Evolutionary conservation across 371 early-diverging fungal genomes (phyloP).

Genomic region (Mortierella sp.): DNA sequence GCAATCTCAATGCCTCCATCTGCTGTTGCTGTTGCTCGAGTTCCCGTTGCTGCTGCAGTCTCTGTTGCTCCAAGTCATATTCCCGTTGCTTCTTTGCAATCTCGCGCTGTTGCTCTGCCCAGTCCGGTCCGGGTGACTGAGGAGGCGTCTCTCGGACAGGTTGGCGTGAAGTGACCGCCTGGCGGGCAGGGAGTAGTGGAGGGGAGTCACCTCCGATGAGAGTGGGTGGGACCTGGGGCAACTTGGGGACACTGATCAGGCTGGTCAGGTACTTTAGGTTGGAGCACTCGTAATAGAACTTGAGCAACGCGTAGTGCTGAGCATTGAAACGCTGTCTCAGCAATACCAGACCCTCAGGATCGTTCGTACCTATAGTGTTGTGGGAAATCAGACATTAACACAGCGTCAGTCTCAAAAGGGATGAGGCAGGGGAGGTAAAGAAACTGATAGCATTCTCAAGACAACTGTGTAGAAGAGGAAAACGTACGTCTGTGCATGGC

Average conservation of each 20-base stretch:
- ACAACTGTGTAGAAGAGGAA: not conserved
- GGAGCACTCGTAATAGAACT: slow-evolving; percentile 94
- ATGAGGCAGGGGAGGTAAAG: not conserved
- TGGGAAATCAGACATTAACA: not conserved
- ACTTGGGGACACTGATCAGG: slow-evolving; percentile 90
- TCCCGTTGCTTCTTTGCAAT: slow-evolving; percentile 77
- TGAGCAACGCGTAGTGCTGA: slow-evolving; percentile 87
- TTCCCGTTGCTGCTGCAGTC: slow-evolving; percentile 70
- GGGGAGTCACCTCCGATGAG: slow-evolving; percentile 66
- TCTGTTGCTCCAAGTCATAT: slow-evolving; percentile 79
- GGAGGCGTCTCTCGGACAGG: slow-evolving; percentile 5
- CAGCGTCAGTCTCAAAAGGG: not conserved
- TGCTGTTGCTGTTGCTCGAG: slow-evolving; percentile 71
- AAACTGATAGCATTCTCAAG: too few species aligned
- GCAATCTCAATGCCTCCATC: slow-evolving; percentile 64
- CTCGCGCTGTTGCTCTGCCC: slow-evolving; percentile 69
- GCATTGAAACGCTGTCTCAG: slow-evolving; percentile 88
- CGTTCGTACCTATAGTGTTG: slow-evolving; percentile 63
- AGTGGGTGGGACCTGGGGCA: slow-evolving; percentile 84
- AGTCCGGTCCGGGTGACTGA: slow-evolving; percentile 27
- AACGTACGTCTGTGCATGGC: slow-evolving; percentile 94
- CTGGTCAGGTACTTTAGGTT: slow-evolving; percentile 93
- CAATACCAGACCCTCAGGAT: slow-evolving; percentile 92
- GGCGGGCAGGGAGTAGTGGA: slow-evolving; percentile 2
- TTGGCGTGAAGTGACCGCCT: slow-evolving; percentile 9